A percentile compares a stretch with the other conserved stretches of the same genome.
Conservation (phyloP, 371 early-diverging fungal species). For the Blakeslea trispora region DNA sequence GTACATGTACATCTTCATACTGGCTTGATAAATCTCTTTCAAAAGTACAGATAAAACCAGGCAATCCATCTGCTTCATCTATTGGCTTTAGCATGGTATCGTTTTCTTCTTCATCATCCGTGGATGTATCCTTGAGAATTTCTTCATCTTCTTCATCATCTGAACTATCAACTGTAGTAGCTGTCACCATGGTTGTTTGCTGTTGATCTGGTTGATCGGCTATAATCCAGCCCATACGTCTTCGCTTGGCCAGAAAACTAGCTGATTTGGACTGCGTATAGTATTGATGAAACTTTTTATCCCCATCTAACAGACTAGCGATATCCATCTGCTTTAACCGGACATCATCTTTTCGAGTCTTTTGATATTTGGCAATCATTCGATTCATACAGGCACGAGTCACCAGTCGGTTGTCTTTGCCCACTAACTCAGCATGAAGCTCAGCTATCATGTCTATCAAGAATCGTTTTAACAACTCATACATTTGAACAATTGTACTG, state of each 20-base stretch:
- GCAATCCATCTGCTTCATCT: conserved; percentile 5
- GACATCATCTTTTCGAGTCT: conserved; percentile 3
- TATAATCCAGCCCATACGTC: neutral
- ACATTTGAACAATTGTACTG: conserved; percentile 13
- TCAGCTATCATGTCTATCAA: conserved; percentile 11
- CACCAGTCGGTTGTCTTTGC: conserved; percentile 7
- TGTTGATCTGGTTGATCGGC: neutral
- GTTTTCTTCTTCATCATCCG: neutral
- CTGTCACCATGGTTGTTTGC: too few relatives aligned
- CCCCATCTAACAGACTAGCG: neutral
- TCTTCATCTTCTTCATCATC: conserved; percentile 5
- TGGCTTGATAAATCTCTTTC: neutral
- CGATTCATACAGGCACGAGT: conserved; percentile 8
- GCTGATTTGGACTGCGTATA: conserved; percentile 3
- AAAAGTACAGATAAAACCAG: neutral
- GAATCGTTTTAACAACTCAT: conserved; percentile 11
- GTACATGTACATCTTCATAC: neutral
- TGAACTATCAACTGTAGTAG: too few relatives aligned
- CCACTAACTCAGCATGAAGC: conserved; percentile 14
- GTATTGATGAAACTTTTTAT: neutral
- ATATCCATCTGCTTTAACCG: conserved; percentile 12
- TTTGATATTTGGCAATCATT: conserved; percentile 11
- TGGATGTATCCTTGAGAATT: neutral
- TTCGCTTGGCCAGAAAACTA: conserved; percentile 13
- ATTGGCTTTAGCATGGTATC: conserved; percentile 12